phyloP scores from a whole-genome alignment of 805 yeast species.

The Yamadazyma phyllophila region DNA sequence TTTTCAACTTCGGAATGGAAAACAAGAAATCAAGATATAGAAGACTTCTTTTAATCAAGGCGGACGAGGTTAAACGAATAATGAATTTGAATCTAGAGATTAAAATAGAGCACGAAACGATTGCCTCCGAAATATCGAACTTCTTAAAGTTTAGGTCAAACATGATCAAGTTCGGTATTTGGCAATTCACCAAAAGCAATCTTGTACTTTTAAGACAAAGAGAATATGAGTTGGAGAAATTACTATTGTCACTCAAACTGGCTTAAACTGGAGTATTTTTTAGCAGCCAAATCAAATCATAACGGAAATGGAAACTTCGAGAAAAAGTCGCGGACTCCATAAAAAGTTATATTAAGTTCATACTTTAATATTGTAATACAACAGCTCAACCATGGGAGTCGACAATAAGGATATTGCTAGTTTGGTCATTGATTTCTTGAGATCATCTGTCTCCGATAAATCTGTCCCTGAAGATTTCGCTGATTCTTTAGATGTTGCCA shows the following conservation, averaged over 20 bases:
- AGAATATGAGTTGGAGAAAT: constrained; percentile 3
- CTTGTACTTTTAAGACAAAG: constrained; percentile 10
- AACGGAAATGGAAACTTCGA: constrained; percentile 7
- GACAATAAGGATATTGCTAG: constrained; percentile 67
- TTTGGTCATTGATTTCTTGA: constrained; percentile 71
- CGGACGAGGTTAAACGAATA: constrained; percentile 42
- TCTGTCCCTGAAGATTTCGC: constrained; percentile 72
- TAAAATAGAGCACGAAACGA: constrained; percentile 52
- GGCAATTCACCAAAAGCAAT: constrained; percentile 21
- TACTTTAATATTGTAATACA: neutral
- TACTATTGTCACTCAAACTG: neutral
- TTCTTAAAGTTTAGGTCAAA: constrained; percentile 51
- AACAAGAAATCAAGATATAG: constrained; percentile 50
- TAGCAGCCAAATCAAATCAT: constrained; percentile 1
- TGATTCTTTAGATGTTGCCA: constrained; percentile 91
- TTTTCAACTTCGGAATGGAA: constrained; percentile 46
- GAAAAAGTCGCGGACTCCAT: constrained; percentile 2
- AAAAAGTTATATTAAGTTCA: neutral
- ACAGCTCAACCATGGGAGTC: constrained; percentile 33
- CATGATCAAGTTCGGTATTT: constrained; percentile 38
- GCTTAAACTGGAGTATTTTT: neutral
- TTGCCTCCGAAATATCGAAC: constrained; percentile 63
- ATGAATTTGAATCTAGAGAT: constrained; percentile 46
- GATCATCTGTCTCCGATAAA: constrained; percentile 55
- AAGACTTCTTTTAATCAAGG: constrained; percentile 36